Evolutionary conservation across 805 yeast species (phyloP), one percentile per base, ranked within the genome.

Genomic region (Kodamaea fukazawae): DNA sequence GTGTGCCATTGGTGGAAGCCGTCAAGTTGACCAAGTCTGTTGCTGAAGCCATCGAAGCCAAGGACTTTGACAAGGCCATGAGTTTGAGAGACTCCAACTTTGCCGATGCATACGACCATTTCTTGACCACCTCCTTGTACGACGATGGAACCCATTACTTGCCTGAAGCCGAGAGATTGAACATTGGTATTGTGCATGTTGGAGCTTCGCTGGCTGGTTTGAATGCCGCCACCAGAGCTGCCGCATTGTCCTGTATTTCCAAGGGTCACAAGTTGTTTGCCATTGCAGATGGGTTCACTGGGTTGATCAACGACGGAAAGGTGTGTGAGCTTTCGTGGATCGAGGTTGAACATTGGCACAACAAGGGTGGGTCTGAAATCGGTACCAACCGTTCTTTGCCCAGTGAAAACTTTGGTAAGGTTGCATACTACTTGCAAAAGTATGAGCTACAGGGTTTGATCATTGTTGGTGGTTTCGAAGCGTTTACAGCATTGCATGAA

Each of bases 171-270:
- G 62, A 80, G 53, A 71, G 81, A 48, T 65, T 79, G 52, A 80
- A 75, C 48, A 78, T 83, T 46, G 91, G 86, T 34, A 75, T 84
- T 32, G 71, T 84, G 38, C 83, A 84, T 50, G 81, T 84, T 44
- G 93, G 93, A 50, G 91, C 93, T 2, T 83, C 93, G 25, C 80
- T 88, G 14, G 83, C 85, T 49, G 90, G 86, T 43, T 72, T 85
- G 67, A 85, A 85, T 60, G 76, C 86, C 33, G 84, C 89, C n/a
- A 81, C 81, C 3, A 71, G 83, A 48, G 84, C 91, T 2, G 79
- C 80, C 58, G 85, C 89, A 1, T 73, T 81, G 8, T 83, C 79
- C 63, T 82, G 88, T 70, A 63, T 85, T 67, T 81, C 89, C 22
- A 73, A 74, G 51, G 93, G 91, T 38, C 91, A 84, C 63, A 75